phyloP scores from a whole-genome alignment of 2,329 filamentous ascomycete genomes.

The Cercospora sesami region DNA sequence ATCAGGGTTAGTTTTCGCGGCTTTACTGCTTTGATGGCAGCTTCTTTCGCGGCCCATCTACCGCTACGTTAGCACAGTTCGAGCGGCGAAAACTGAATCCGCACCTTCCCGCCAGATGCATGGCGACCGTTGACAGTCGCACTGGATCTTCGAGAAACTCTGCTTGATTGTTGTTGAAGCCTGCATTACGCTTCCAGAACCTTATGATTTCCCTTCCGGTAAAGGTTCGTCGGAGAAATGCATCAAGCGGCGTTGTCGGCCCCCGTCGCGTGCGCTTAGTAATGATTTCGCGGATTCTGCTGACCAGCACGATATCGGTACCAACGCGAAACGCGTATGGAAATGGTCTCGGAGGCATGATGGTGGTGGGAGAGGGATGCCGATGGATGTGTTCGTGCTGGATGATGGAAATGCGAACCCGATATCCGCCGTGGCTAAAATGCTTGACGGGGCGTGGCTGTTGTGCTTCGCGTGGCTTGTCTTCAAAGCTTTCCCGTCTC shows the following conservation, averaged over 20 bases:
- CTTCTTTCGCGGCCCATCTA: constrained; percentile 55
- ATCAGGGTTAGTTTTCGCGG: constrained; percentile 37
- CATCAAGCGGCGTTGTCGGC: constrained; percentile 19
- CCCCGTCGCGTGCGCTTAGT: constrained; percentile 21
- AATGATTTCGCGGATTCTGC: constrained; percentile 64
- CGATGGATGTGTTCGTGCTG: background rate
- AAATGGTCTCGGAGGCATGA: constrained; percentile 55
- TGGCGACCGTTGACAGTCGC: background rate
- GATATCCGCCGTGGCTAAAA: background rate
- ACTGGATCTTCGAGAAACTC: background rate
- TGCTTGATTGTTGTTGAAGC: background rate
- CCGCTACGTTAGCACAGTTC: background rate
- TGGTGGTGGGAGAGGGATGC: background rate
- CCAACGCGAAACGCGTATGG: constrained; percentile 69
- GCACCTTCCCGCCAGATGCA: constrained; percentile 31
- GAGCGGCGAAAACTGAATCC: background rate
- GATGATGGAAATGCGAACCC: background rate
- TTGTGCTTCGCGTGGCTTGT: background rate
- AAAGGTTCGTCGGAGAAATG: constrained; percentile 33
- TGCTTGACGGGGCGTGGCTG: background rate
- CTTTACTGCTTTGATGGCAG: constrained; percentile 47
- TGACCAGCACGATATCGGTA: constrained; percentile 70
- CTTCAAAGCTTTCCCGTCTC: background rate
- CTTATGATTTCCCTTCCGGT: constrained; percentile 29
- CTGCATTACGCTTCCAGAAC: constrained; percentile 24